Evolutionary conservation across 306 rosid genomes (phyloP), one percentile per base, ranked within the genome.

Genomic region (Pachyrhizus erosus): DNA sequence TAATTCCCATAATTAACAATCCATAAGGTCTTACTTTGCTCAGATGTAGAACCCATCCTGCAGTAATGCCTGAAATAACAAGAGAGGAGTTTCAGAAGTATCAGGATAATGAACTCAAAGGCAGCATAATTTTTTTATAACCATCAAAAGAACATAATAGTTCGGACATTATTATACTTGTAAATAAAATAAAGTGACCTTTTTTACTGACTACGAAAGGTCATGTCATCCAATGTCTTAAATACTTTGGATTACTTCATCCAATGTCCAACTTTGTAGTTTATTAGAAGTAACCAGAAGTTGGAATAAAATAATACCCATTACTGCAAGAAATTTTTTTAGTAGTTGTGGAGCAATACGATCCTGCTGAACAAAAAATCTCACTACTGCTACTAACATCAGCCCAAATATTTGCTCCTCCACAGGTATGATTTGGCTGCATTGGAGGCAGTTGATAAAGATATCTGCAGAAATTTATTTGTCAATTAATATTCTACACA

Each of bases 391-490:
- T 82, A 42, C 80, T 67, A 76, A 89, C 87, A 87, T 91, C 97
- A 70, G 96, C 92, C 97, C 97, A 93, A 4, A 80, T 80, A 79
- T 86, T 88, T 77, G 97, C 97, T 80, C 97, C 97, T 75, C 97
- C 97, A 75, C 96, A 93, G 45, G 92, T 88, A 86, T 91, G 97
- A 79, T 90, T 88, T 62, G 91, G 91, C 80, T 76, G 80, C 77
- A 89, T 81, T 0, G 89, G 91, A 15, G 96, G 94, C 68, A 91
- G 76, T 81, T 93, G 97, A 86, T 93, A 93, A 54, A 14, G 84
- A 79, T 93, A 93, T 69, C 97, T 93, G 91, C 70, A 71, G 78
- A 74, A 81, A 52, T 27, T 73, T 46, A 43, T 49, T 52, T 29
- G 46, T 11, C 57, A 31, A 64, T 54, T 71, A 29, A 42, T 64